A percentile compares a stretch with the other conserved stretches of the same genome.
These are phyloP conservation scores for Tetrapisispora pingtungensis DNA, from an alignment of 805 yeast species.

Conservation along the genomic window DNA sequence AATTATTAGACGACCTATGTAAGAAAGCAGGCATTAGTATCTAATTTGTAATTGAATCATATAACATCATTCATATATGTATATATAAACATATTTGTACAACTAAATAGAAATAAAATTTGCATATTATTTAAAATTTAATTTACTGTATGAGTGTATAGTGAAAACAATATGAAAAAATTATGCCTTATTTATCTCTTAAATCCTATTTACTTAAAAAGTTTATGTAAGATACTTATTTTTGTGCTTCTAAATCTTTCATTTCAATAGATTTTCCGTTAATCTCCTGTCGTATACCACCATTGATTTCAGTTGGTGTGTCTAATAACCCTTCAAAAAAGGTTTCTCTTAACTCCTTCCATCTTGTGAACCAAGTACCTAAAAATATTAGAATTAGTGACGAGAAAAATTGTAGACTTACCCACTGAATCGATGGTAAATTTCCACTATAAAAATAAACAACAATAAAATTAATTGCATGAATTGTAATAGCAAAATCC, in stretches of 20 bases:
- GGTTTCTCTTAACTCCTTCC: constrained; percentile 84
- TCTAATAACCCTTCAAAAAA: constrained; percentile 80
- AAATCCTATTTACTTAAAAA: background rate
- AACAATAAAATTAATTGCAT: constrained; percentile 63
- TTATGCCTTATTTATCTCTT: too few relatives aligned
- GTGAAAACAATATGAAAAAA: too few relatives aligned
- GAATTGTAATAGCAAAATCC: constrained; percentile 94
- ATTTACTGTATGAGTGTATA: too few relatives aligned
- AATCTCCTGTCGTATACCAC: background rate
- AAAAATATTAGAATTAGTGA: constrained; percentile 60
- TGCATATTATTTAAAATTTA: background rate
- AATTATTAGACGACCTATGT: constrained; percentile 20
- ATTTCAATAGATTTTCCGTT: constrained; percentile 5
- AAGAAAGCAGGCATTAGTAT: constrained; percentile 1
- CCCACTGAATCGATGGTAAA: constrained; percentile 78
- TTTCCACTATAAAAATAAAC: constrained; percentile 55
- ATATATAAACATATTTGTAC: background rate
- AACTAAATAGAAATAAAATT: background rate
- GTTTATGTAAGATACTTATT: background rate
- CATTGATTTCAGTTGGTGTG: constrained; percentile 15
- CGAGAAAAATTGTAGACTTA: constrained; percentile 66
- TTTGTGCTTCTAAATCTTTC: constrained; percentile 13
- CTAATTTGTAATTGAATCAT: background rate
- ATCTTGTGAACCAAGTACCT: constrained; percentile 84
- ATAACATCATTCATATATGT: background rate